Conservation (phyloP, 306 rosid genomes). For the Ormosia semicastrata region DNA sequence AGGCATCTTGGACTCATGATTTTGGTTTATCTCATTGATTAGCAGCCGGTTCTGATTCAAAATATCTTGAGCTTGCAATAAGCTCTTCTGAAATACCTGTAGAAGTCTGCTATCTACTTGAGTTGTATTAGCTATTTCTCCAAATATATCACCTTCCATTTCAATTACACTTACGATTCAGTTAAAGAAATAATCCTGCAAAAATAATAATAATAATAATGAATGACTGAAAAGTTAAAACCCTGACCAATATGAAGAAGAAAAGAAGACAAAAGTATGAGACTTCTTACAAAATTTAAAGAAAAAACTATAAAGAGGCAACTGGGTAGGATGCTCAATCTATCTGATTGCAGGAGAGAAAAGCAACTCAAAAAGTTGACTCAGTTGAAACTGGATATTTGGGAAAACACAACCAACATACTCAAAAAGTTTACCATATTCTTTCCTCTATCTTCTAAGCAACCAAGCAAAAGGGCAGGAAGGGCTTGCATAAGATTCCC, state of each 20-base stretch:
- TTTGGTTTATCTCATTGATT: constrained; percentile 88
- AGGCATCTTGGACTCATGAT: constrained; percentile 77
- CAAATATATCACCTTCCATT: constrained; percentile 76
- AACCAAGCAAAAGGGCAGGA: constrained; percentile 41
- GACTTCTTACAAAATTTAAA: constrained; percentile 12
- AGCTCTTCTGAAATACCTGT: constrained; percentile 81
- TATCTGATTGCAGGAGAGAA: constrained; percentile 30
- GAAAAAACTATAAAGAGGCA: constrained; percentile 8
- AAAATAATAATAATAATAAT: constrained; percentile 6
- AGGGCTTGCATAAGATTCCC: constrained; percentile 39
- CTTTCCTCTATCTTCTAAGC: constrained; percentile 44
- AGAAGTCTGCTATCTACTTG: constrained; percentile 65
- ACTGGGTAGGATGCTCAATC: constrained; percentile 19
- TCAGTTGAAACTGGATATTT: constrained; percentile 19
- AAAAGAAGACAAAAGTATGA: background rate
- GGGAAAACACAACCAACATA: constrained; percentile 25
- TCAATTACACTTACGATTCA: constrained; percentile 32
- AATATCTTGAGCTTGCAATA: constrained; percentile 87
- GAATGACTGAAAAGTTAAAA: constrained; percentile 2
- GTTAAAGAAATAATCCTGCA: constrained; percentile 47
- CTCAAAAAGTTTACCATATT: constrained; percentile 20
- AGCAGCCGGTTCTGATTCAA: constrained; percentile 82
- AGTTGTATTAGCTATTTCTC: constrained; percentile 55
- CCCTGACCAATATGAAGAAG: constrained; percentile 8
- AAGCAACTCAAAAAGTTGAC: constrained; percentile 25